These are phyloP conservation scores for Serendipita indica DNA, from an alignment of 768 basidiomycete genomes.

Conservation along the genomic window DNA sequence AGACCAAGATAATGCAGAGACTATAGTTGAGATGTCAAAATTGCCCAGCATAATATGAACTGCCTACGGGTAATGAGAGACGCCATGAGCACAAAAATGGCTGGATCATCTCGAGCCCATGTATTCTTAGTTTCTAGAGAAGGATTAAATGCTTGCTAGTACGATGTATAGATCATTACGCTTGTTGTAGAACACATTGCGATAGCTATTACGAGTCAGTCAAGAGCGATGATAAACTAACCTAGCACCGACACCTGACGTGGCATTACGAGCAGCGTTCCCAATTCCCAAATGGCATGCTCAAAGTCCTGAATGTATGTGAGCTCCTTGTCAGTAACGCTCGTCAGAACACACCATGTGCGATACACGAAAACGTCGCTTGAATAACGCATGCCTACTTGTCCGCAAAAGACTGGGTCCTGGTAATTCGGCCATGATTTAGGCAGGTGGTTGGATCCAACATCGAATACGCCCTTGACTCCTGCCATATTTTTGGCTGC, in stretches of 20 bases:
- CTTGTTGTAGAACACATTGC: constrained; percentile 96
- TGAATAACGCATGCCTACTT: not conserved
- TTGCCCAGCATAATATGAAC: not conserved
- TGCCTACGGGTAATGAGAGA: constrained; percentile 57
- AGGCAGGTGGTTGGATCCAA: too few relatives aligned
- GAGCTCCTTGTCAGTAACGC: not conserved
- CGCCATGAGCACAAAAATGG: constrained; percentile 75
- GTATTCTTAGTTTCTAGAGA: constrained; percentile 89
- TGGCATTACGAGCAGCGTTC: constrained; percentile 84
- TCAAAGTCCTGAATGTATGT: constrained; percentile 71
- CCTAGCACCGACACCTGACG: constrained; percentile 84
- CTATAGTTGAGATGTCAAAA: constrained; percentile 26
- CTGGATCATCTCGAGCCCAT: constrained; percentile 96
- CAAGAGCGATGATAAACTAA: too few relatives aligned
- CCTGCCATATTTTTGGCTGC: too few relatives aligned
- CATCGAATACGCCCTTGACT: too few relatives aligned
- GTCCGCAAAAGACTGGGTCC: not conserved
- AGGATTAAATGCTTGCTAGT: too few relatives aligned
- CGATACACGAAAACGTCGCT: not conserved
- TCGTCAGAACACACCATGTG: not conserved
- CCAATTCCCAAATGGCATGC: constrained; percentile 88
- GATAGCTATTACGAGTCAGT: constrained; percentile 57
- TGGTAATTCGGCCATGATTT: not conserved
- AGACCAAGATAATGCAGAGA: constrained; percentile 73
- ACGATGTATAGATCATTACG: constrained; percentile 41